These are phyloP conservation scores for Mesostigma viride DNA, from an alignment of 139 green algal species.

Conservation along the genomic window DNA sequence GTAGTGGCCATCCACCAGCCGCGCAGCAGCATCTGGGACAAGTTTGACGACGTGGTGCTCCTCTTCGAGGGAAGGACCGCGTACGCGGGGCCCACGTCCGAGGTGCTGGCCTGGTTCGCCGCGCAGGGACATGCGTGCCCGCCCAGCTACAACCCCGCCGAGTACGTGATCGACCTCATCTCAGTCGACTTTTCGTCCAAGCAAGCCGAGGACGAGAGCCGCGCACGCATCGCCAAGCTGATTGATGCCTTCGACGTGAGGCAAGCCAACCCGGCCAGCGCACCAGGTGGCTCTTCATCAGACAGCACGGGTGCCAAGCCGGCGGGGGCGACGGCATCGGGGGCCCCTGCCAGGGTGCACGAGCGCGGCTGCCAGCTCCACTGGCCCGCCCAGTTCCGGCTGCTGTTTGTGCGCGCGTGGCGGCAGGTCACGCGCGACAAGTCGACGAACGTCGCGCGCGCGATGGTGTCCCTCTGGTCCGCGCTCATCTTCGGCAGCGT, in stretches of 20 bases:
- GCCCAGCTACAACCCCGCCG: constrained; percentile 32
- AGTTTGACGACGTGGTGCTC: constrained; percentile 87
- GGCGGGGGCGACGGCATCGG: background rate
- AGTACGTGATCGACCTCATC: constrained; percentile 84
- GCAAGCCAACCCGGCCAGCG: too few species aligned
- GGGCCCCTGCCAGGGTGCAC: too few species aligned
- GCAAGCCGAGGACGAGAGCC: constrained; percentile 40
- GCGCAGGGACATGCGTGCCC: constrained; percentile 37
- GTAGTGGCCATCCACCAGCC: constrained; percentile 38
- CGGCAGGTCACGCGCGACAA: constrained; percentile 60
- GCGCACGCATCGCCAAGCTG: constrained; percentile 35
- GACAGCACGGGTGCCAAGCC: background rate
- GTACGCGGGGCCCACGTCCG: constrained; percentile 13
- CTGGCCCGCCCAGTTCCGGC: constrained; percentile 12
- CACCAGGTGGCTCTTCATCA: background rate
- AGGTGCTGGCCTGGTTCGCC: constrained; percentile 54
- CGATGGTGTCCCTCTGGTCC: constrained; percentile 56
- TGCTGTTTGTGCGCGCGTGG: constrained; percentile 9
- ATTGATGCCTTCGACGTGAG: background rate
- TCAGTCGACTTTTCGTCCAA: constrained; percentile 54
- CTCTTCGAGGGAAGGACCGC: constrained; percentile 37
- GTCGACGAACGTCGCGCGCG: constrained; percentile 57
- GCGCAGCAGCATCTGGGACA: constrained; percentile 58
- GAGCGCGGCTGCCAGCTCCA: background rate
- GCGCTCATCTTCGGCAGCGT: constrained; percentile 85